Evolutionary conservation across 306 rosid genomes (phyloP), one percentile per base, ranked within the genome.

Genomic region (Glycine latifolia): DNA sequence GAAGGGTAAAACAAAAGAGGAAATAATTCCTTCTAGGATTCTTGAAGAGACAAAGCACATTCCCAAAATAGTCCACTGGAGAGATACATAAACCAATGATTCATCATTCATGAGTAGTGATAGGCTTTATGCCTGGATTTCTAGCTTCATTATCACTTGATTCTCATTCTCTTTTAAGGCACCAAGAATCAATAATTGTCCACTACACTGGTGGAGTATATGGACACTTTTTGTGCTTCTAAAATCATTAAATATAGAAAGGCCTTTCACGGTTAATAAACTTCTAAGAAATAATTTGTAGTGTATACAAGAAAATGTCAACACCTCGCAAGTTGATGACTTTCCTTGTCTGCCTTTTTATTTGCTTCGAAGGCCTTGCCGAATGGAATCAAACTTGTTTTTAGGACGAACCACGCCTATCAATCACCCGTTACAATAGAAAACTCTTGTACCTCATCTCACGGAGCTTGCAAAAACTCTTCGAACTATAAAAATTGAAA

Each of bases 51-150:
- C 55, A 43, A 50, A 17, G 16, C 65, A 71, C 54, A 35, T 10
- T 53, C 31, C 73, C 56, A 20, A 60, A 62, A 79, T 61, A 78
- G 14, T 26, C 1, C 31, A 26, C 43, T 79, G 41, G n/a, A 10
- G 17, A 48, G 68, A 65, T 59, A 8, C 48, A 16, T 20, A 59
- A 20, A 16, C 82, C 33, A 9, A 31, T 56, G 69, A 79, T 26
- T 55, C 10, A 76, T 53, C 33, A 56, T 10, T 76, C 8, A 1
- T 8, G 61, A 63, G 69, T 13, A 63, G 66, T 43, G 16, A 41
- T 81, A 65, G 85, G 80, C 85, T 81, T 69, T 87, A 78, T 75
- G 67, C 13, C 67, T 69, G 13, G 16, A 39, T 68, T 76, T 79
- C 26, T 76, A 43, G 61, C 49, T 73, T 79, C 63, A 50, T 72